Base-by-base conservation (phyloP, 768 basidiomycete species). In the Boletellus ananiceps region DNA sequence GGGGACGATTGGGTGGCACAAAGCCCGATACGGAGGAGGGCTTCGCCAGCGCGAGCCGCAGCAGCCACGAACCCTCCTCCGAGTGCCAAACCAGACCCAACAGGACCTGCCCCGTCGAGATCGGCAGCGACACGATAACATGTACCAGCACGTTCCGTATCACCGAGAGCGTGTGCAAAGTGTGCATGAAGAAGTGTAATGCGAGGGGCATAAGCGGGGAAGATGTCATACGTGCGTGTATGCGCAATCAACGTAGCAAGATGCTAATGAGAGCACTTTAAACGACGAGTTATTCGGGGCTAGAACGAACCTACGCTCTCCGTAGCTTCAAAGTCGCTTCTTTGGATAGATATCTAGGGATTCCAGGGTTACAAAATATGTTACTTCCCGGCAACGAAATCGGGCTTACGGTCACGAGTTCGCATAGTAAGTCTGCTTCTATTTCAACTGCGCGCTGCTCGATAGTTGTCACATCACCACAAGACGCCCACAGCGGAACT, bases 121-220 rank as follows among this genome's bases (percentile, higher is more conserved):
- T 71, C 65, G 5, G 78, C 79, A 4, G 86, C 84, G 5, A 84
- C 75, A 36, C 71, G 72, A 63, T 89, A 91, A 48, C 83, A 85
- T 33, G 74, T 69, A 41, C 73, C 57, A 15, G 88, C 88, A 2
- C 79, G 74, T 11, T 72, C 70, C 0, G 69, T 61, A 8, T 78
- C 71, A 1, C 80, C 79, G 4, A 79, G 66, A 2, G 85, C 79
- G 61, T 91, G 88, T 5, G 85, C 82, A 25, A 90, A 77, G 52
- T 91, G 86, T 0, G 81, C 88, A 45, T 86, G 77, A 49, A 83
- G 76, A 7, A 90, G 71, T 5, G 83, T 75, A 11, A 88, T 80
- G 4, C 84, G 79, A 0, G 82, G 75, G 2, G 81, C 71, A 57
- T 82, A 88, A 0, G 63, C 43, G 27, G 61, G 50, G 57, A 85